These are phyloP conservation scores for Posidonia australis DNA, from an alignment of 106 monocot species.

Conservation along the genomic window DNA sequence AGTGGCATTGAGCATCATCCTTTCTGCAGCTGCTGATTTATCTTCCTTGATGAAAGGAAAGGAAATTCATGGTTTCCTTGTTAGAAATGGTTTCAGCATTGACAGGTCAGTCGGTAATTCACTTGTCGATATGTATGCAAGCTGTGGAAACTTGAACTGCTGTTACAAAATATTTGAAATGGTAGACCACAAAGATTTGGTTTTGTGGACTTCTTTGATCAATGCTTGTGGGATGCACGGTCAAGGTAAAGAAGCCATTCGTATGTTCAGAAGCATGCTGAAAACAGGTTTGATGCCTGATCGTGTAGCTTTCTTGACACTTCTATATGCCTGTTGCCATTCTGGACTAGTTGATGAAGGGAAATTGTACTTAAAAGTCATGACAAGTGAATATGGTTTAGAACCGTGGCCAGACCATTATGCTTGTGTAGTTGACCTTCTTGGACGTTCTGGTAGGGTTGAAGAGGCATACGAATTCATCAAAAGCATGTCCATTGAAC, in stretches of 20 bases:
- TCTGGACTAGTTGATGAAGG: slow-evolving; percentile 43
- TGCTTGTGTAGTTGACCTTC: slow-evolving; percentile 69
- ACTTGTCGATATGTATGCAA: slow-evolving; percentile 68
- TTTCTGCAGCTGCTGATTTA: slow-evolving; percentile 31
- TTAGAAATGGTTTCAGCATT: slow-evolving; percentile 22
- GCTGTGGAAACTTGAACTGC: slow-evolving; percentile 41
- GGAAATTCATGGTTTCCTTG: slow-evolving; percentile 55
- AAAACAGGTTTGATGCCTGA: slow-evolving; percentile 39
- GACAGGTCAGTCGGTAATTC: slow-evolving; percentile 26
- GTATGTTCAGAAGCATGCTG: slow-evolving; percentile 32
- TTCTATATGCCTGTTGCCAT: slow-evolving; percentile 73
- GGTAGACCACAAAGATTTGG: slow-evolving; percentile 34
- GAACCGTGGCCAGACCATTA: slow-evolving; percentile 88
- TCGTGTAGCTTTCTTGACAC: slow-evolving; percentile 49
- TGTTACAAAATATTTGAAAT: slow-evolving; percentile 35
- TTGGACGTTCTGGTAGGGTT: slow-evolving; percentile 58
- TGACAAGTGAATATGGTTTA: slow-evolving; percentile 28
- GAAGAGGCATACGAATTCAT: slow-evolving; percentile 65
- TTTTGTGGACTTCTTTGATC: slow-evolving; percentile 59
- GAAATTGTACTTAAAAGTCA: slow-evolving; percentile 25
- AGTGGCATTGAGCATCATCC: slow-evolving; percentile 37
- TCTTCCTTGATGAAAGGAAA: slow-evolving; percentile 54
- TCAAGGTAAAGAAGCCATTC: slow-evolving; percentile 42
- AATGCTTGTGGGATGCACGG: slow-evolving; percentile 68
- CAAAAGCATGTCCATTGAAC: slow-evolving; percentile 34